Evolutionary conservation across 2,329 filamentous ascomycete genomes (phyloP).

Genomic region (Blumeriella jaapii): DNA sequence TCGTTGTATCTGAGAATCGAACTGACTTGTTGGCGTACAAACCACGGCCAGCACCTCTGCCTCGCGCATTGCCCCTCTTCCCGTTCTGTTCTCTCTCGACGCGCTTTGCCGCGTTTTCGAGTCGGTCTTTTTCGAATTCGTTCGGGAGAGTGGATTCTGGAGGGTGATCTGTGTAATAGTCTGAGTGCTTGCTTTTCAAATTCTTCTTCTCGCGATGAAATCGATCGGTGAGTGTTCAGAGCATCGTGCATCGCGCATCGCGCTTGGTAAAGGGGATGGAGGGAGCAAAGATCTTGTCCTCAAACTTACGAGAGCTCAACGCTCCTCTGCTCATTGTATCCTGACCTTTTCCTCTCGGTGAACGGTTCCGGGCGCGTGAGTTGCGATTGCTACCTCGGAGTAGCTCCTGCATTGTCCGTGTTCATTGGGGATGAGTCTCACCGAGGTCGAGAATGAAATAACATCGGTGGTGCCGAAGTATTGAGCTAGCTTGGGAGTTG

Average conservation of each 20-base stretch:
- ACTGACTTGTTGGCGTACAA: constrained; percentile 19
- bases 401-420: constrained; percentile 22
- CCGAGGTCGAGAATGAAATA: constrained; percentile 9
- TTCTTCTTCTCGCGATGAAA: constrained; percentile 6
- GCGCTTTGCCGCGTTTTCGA: constrained; percentile 27
- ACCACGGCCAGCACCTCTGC: constrained; percentile 14
- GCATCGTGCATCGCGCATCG: constrained; percentile 9
- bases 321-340: constrained; percentile 25
- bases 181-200: constrained; percentile 15
- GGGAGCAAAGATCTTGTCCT: too few species aligned
- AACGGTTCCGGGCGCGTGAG: constrained; percentile 21
- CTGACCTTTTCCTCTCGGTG: constrained; percentile 25
- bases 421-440: constrained; percentile 23
- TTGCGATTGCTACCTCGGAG: constrained; percentile 21
- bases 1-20: constrained; percentile 17
- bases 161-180: constrained; percentile 11
- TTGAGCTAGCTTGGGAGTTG: neutral
- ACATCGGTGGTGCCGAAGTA: neutral
- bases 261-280: too few species aligned
- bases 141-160: constrained; percentile 11
- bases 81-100: constrained; percentile 18
- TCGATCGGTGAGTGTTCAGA: constrained; percentile 11
- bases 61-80: constrained; percentile 14
- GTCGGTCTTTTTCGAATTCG: constrained; percentile 24
- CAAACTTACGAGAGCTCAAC: constrained; percentile 25